Evolutionary conservation across 164 flowering plant species (phyloP), one percentile per base, ranked within the genome.

Genomic region (Piper longum): DNA sequence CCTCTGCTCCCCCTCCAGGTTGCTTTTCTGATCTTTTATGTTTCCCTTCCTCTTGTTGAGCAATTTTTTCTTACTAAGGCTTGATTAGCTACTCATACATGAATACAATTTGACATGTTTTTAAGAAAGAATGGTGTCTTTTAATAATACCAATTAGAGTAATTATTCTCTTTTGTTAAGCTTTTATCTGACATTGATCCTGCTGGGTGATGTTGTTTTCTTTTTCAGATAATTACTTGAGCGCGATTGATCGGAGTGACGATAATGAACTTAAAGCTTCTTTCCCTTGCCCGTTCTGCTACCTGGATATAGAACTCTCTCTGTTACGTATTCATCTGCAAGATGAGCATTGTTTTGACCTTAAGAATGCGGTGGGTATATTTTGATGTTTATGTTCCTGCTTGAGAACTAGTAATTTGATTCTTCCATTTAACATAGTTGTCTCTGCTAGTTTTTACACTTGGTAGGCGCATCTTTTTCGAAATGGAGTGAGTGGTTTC

Each of bases 211-310:
- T 51, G 8, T 16, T 52, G 19, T 19, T 39, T 17, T 9, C 16
- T 60, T 43, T 56, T 42, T 44, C 85, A 83, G 88, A 79, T 64
- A 69, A 66, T 63, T 74, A 65, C 65, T 54, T 71, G 42, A 19
- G 71, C 45, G 54, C 69, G 66, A 81, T 81, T 64, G 82, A 74
- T 76, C 69, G 75, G 40, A 83, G 83, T 63, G 95, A 74, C 71
- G 89, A 82, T 64, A 91, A 86, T 41, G 89, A 85, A 55, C 57
- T 68, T 9, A 70, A 74, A 56, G 73, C 80, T 65, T 82, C 64
- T 72, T 82, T 86, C 67, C 88, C 88, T 19, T 91, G 98, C 70
- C 98, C 98, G 51, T 91, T 83, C 73, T 91, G 98, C 69, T 83
- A 79, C 63, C 75, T 85, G 60, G 98, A 91, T n/a, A 80, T 85